These are phyloP conservation scores for Orychophragmus violaceus DNA, from an alignment of 345 rosid genomes.

Conservation along the genomic window DNA sequence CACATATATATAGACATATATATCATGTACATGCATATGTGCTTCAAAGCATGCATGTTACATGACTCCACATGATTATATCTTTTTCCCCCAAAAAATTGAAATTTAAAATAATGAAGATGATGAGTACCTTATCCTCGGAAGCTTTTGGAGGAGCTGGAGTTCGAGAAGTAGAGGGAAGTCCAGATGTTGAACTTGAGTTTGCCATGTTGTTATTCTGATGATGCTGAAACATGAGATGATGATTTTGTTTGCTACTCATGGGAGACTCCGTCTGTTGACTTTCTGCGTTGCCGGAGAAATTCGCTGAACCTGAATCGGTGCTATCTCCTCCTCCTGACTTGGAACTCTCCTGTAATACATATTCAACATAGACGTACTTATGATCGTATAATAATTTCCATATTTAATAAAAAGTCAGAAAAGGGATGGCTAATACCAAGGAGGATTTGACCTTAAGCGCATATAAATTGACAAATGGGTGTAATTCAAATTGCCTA, in stretches of 20 bases:
- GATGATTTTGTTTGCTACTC: conserved; percentile 45
- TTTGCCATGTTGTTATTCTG: conserved; percentile 47
- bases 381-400: not conserved
- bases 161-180: conserved; percentile 42
- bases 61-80: conserved; percentile 14
- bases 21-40: conserved; percentile 12
- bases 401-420: conserved; percentile 2
- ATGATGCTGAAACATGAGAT: conserved; percentile 37
- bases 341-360: conserved; percentile 72
- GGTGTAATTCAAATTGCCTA: not conserved
- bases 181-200: conserved; percentile 37
- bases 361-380: conserved; percentile 20
- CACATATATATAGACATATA: not conserved
- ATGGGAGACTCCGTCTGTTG: conserved; percentile 82
- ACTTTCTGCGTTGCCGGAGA: conserved; percentile 65
- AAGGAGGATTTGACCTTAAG: conserved; percentile 24
- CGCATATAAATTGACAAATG: conserved; percentile 23
- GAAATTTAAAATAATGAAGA: conserved; percentile 12
- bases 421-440: not conserved
- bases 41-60: conserved; percentile 7
- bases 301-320: conserved; percentile 83
- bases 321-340: conserved; percentile 75
- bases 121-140: conserved; percentile 72
- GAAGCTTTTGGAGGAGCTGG: conserved; percentile 46
- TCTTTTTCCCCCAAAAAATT: conserved; percentile 1